These are phyloP conservation scores for Truncatella angustata DNA, from an alignment of 2,329 filamentous ascomycete genomes.

Conservation along the genomic window DNA sequence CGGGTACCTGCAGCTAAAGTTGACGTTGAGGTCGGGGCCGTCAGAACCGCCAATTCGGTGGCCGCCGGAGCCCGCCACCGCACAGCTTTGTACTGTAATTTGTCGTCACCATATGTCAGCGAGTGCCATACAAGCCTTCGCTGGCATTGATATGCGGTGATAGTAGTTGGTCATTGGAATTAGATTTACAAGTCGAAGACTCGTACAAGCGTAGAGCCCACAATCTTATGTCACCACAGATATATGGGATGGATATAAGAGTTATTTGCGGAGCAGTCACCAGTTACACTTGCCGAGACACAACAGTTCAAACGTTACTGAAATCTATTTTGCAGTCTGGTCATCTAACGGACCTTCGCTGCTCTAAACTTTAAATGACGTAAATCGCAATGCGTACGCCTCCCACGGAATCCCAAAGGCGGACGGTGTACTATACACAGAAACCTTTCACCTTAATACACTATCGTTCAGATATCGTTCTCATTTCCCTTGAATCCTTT, in stretches of 20 bases:
- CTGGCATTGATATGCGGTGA: no score
- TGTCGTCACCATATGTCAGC: no score
- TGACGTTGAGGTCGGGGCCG: background rate
- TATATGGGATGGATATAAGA: no score
- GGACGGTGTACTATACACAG: constrained; percentile 6
- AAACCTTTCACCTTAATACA: background rate
- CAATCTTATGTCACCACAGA: no score
- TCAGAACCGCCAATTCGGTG: background rate
- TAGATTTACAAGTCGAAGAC: no score
- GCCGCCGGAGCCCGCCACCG: constrained; percentile 9
- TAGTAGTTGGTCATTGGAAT: no score
- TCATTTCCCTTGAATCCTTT: background rate
- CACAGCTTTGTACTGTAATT: no score
- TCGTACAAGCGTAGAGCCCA: no score
- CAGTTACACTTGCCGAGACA: background rate
- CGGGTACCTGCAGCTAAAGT: background rate
- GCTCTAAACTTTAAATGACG: background rate
- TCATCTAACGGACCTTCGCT: background rate
- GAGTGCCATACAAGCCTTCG: no score
- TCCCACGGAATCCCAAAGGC: background rate
- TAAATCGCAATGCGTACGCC: background rate
- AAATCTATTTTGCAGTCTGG: background rate
- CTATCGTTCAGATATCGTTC: background rate
- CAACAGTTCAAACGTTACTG: background rate
- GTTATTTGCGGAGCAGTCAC: no score